phyloP scores from a whole-genome alignment of 2,329 filamentous ascomycete genomes.

The Phoma herbarum region DNA sequence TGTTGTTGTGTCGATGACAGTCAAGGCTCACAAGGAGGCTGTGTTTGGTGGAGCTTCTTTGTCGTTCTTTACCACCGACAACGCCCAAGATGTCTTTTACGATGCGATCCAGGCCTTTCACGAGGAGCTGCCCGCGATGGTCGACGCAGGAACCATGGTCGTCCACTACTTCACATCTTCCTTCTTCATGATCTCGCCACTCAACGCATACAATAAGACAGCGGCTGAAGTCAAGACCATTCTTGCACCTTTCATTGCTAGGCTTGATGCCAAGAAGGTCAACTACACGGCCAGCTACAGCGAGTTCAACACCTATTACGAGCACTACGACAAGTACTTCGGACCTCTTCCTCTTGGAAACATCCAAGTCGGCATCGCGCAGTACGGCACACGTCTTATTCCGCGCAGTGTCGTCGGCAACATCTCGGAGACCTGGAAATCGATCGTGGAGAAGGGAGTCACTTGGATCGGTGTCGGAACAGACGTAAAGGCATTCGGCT shows the following conservation, averaged over 20 bases:
- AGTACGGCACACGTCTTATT: constrained; percentile 30
- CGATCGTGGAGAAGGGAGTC: constrained; percentile 27
- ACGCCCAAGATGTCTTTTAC: constrained; percentile 26
- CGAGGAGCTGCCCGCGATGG: constrained; percentile 31
- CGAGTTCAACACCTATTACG: constrained; percentile 30
- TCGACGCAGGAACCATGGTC: constrained; percentile 31
- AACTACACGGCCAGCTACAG: constrained; percentile 25
- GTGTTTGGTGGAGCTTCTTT: constrained; percentile 28
- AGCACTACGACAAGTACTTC: constrained; percentile 36
- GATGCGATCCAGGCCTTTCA: constrained; percentile 32
- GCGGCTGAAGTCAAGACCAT: constrained; percentile 25
- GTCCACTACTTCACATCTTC: constrained; percentile 27
- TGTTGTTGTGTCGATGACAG: constrained; percentile 33
- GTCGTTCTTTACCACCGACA: constrained; percentile 24
- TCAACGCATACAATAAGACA: constrained; percentile 34
- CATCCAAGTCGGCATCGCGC: constrained; percentile 32
- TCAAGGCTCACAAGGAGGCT: constrained; percentile 32
- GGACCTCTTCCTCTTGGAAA: constrained; percentile 32
- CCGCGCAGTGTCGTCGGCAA: constrained; percentile 26
- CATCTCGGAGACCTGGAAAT: constrained; percentile 27
- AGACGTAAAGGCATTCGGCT: constrained; percentile 24
- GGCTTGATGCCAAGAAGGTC: constrained; percentile 23
- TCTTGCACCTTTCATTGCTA: constrained; percentile 28
- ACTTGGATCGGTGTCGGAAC: constrained; percentile 34
- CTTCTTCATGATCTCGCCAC: constrained; percentile 31